A percentile compares a stretch with the other conserved stretches of the same genome.
Conservation (phyloP, 768 basidiomycete genomes). For the Collybia sordida region DNA sequence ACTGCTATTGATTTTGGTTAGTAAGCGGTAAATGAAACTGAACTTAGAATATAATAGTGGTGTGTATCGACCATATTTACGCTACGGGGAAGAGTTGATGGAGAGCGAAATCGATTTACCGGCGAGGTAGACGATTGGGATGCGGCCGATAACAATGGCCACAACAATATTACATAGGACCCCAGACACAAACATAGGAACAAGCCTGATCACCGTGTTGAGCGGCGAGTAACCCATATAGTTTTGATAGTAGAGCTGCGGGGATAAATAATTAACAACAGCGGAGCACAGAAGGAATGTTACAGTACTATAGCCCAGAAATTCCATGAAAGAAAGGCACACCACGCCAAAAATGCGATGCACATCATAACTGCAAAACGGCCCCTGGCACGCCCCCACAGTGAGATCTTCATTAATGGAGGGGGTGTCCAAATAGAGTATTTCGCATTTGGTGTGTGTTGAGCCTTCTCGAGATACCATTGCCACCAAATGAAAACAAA, state of each 20-base stretch:
- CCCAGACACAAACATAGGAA: slow-evolving; percentile 74
- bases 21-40: background rate
- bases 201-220: slow-evolving; percentile 59
- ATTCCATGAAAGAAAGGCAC: slow-evolving; percentile 49
- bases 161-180: slow-evolving; percentile 64
- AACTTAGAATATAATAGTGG: background rate
- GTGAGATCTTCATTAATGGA: slow-evolving; percentile 57
- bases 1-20: slow-evolving; percentile 9
- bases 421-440: slow-evolving; percentile 36
- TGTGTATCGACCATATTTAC: too few relatives aligned
- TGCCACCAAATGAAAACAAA: slow-evolving; percentile 64
- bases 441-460: background rate
- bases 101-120: slow-evolving; percentile 35
- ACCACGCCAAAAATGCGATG: slow-evolving; percentile 61
- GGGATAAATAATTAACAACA: slow-evolving; percentile 31
- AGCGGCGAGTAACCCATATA: slow-evolving; percentile 56
- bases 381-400: slow-evolving; percentile 62
- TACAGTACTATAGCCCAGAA: slow-evolving; percentile 31
- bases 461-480: slow-evolving; percentile 43
- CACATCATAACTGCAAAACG: slow-evolving; percentile 55
- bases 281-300: slow-evolving; percentile 16
- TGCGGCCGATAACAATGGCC: slow-evolving; percentile 52
- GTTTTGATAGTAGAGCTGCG: slow-evolving; percentile 70
- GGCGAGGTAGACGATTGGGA: slow-evolving; percentile 57
- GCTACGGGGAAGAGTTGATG: background rate